Evolutionary conservation across 208 protist genomes (phyloP).

Genomic region (Acanthamoeba culbertsoni): DNA sequence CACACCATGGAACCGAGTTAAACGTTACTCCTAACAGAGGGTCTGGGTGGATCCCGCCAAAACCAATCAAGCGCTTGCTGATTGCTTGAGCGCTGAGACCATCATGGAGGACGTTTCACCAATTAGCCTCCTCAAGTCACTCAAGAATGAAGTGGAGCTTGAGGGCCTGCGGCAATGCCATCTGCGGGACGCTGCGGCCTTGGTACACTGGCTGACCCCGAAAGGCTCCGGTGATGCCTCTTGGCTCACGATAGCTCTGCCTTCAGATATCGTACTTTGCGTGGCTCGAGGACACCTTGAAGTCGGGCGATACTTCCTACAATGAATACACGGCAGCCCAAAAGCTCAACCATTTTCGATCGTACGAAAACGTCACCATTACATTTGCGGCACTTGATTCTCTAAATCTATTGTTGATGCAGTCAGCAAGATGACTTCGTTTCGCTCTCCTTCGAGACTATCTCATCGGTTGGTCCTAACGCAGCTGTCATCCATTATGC

Average conservation of each 20-base stretch:
- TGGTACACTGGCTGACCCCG: conserved; percentile 87
- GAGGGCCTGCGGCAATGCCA: conserved; percentile 91
- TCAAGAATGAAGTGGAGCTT: conserved; percentile 92
- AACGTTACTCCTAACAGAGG: conserved; percentile 58
- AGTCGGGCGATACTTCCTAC: conserved; percentile 61
- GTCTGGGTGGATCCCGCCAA: conserved; percentile 70
- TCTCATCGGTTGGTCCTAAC: conserved; percentile 90
- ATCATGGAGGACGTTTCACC: conserved; percentile 56
- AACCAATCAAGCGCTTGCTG: conserved; percentile 63
- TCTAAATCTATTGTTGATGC: conserved; percentile 50
- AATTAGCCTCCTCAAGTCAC: conserved; percentile 83
- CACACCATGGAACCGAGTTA: conserved; percentile 80
- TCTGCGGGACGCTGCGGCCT: conserved; percentile 90
- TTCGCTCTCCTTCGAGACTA: conserved; percentile 91
- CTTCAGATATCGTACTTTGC: conserved; percentile 77
- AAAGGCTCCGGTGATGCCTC: neutral
- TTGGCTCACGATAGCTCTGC: neutral
- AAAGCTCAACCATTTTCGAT: conserved; percentile 86
- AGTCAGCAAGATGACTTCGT: conserved; percentile 84
- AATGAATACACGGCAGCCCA: conserved; percentile 89
- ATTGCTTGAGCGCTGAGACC: conserved; percentile 23
- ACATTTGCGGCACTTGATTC: too few species aligned
- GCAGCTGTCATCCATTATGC: conserved; percentile 95
- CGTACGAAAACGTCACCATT: too few species aligned
- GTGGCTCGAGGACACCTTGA: conserved; percentile 85